Evolutionary conservation across 345 rosid species (phyloP), one percentile per base, ranked within the genome.

Genomic region (thale cress (Arabidopsis thaliana)): DNA sequence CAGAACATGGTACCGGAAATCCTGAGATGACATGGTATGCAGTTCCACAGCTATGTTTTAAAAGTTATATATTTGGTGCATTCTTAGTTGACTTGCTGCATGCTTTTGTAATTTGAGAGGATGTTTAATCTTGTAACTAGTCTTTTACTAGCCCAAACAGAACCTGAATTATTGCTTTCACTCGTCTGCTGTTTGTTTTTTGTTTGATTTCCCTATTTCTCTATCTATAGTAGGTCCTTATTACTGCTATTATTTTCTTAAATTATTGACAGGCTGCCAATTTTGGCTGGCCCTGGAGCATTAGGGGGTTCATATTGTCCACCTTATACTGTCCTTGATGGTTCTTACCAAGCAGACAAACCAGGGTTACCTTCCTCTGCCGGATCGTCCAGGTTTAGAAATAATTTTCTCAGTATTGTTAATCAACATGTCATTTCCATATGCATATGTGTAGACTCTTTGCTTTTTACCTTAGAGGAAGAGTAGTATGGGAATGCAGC

Each of bases 11-110:
- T 68, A 37, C 85, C 46, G 91, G 93, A 64, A 94, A 89, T 81
- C 89, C 97, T 7, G 96, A 93, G 81, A 89, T 93, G 98, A 87
- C 98, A 78, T 93, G 97, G 98, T 93, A 91, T 59, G 3, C 28
- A 33, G 49, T 75, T 41, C 37, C 53, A 41, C 56, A 40, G 34
- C 45, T 50, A 8, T 59, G 32, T 59, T 51, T 13, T 42, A 51
- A 46, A n/a, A 48, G 8, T 22, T 30, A 14, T 25, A 48, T 60
- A 41, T 40, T 48, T 4, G 16, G 20, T 41, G 59, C 58, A 4
- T 50, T 59, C 4, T 59, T 59, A 67, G 74, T 33, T 60, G 58
- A 8, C 46, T 58, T 58, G 10, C 45, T 59, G 56, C 42, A 67
- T 50, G 62, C 13, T 41, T 30, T 59, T 13, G 14, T 75, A 3